Percentiles rank a stretch among this genome's conserved stretches.
Conservation (phyloP, 805 yeast species). For the Candida nemodendra region DNA sequence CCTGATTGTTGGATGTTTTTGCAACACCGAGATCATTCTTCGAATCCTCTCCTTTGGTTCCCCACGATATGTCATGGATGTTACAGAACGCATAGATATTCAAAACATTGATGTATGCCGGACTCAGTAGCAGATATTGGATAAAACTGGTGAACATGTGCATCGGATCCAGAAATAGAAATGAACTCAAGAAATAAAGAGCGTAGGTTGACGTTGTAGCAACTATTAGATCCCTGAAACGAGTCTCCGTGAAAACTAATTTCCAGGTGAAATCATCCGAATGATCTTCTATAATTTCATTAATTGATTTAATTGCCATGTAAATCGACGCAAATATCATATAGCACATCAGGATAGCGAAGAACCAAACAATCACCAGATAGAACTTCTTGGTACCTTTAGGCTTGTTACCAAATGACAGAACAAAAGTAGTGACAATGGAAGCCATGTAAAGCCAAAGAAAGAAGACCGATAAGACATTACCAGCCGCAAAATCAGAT, state of each 20-base stretch:
- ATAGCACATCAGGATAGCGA: slow-evolving; percentile 86
- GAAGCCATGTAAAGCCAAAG: slow-evolving; percentile 84
- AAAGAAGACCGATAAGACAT: slow-evolving; percentile 71
- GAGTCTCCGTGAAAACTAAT: slow-evolving; percentile 58
- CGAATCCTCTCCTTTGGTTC: slow-evolving; percentile 83
- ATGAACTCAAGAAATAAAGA: slow-evolving; percentile 73
- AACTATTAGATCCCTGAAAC: slow-evolving; percentile 84
- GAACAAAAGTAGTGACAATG: slow-evolving; percentile 78
- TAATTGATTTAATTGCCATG: slow-evolving; percentile 64
- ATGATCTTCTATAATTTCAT: slow-evolving; percentile 38
- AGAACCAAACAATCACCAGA: slow-evolving; percentile 67
- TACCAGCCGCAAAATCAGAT: slow-evolving; percentile 69
- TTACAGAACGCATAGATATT: slow-evolving; percentile 96
- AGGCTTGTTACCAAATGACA: slow-evolving; percentile 93
- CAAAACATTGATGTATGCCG: slow-evolving; percentile 86
- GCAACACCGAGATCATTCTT: slow-evolving; percentile 82
- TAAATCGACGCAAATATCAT: slow-evolving; percentile 85
- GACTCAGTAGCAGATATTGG: slow-evolving; percentile 82
- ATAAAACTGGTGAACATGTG: slow-evolving; percentile 86
- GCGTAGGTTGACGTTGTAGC: slow-evolving; percentile 83
- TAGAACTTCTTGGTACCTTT: slow-evolving; percentile 83
- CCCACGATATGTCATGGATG: slow-evolving; percentile 96
- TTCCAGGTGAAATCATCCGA: slow-evolving; percentile 39
- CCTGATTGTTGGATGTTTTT: slow-evolving; percentile 52
- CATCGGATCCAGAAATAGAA: slow-evolving; percentile 85